A percentile compares a stretch with the other conserved stretches of the same genome.
phyloP scores from a whole-genome alignment of 257 asterid genomes.

The Lycium ferocissimum region DNA sequence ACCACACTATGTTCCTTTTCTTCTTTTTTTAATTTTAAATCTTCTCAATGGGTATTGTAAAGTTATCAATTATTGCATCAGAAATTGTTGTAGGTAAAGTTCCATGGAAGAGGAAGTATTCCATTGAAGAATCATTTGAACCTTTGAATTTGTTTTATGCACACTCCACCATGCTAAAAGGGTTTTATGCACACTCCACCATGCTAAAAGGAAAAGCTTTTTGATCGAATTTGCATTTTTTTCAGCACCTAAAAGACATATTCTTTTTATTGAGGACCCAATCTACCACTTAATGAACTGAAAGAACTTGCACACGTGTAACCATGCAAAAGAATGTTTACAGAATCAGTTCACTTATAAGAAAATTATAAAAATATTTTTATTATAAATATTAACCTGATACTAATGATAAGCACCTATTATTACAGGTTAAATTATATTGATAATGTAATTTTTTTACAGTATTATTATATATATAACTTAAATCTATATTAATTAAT shows the following conservation, averaged over 20 bases:
- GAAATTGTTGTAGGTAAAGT: neutral
- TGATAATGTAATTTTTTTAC: too few species aligned
- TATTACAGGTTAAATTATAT: neutral
- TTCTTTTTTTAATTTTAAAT: too few species aligned
- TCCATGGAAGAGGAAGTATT: constrained; percentile 38
- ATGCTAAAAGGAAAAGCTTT: constrained; percentile 34
- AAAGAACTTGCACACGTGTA: constrained; percentile 36
- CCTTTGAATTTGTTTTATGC: constrained; percentile 38
- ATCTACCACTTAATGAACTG: constrained; percentile 43
- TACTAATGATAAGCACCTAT: neutral
- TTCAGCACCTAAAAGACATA: constrained; percentile 11
- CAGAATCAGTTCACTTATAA: neutral
- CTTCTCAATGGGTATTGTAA: neutral
- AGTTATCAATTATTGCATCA: neutral
- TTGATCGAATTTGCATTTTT: constrained; percentile 47
- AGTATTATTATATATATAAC: too few species aligned
- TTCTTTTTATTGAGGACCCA: constrained; percentile 32
- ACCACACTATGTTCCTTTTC: neutral
- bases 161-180: constrained; percentile 46
- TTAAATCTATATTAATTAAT: neutral
- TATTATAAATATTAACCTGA: too few species aligned
- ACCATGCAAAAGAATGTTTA: neutral
- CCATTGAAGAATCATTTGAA: constrained; percentile 38
- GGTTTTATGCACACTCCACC: constrained; percentile 47
- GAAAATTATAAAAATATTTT: neutral